Evolutionary conservation across 2,329 filamentous ascomycete genomes (phyloP).

Genomic region (Cucurbitaria berberidis): DNA sequence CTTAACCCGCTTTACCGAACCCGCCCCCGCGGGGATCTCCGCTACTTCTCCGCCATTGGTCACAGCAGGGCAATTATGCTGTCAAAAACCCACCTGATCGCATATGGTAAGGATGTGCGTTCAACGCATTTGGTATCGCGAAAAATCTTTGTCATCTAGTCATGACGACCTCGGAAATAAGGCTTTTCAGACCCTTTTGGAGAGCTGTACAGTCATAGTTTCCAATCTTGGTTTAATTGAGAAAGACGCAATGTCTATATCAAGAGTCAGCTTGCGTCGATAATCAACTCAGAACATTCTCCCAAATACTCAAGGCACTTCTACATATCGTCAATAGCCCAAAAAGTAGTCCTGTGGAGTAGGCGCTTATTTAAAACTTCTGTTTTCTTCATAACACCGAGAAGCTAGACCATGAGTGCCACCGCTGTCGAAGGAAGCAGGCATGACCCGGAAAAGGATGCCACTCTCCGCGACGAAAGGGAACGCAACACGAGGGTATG

Average conservation of each 20-base stretch:
- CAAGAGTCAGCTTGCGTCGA: background rate
- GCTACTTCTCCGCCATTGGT: background rate
- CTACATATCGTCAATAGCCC: no score
- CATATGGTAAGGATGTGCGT: background rate
- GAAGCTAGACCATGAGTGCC: background rate
- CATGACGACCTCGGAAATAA: background rate
- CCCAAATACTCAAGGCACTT: no score
- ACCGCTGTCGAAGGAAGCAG: background rate
- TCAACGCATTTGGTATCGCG: background rate
- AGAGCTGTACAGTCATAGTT: background rate
- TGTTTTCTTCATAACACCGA: no score
- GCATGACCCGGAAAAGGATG: background rate
- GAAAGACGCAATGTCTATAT: background rate
- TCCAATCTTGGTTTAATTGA: background rate
- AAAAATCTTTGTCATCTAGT: background rate
- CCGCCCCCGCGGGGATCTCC: background rate
- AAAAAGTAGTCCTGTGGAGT: no score
- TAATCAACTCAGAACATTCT: background rate
- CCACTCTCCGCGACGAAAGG: slow-evolving; percentile 2
- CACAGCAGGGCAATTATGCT: background rate
- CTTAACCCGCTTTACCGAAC: background rate
- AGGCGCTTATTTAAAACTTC: no score
- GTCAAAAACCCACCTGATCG: background rate
- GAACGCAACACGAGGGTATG: slow-evolving; percentile 12
- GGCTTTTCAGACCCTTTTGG: background rate